A percentile compares a stretch with the other conserved stretches of the same genome.
phyloP scores from a whole-genome alignment of 139 green algal species.

The Zygnema cylindricum region DNA sequence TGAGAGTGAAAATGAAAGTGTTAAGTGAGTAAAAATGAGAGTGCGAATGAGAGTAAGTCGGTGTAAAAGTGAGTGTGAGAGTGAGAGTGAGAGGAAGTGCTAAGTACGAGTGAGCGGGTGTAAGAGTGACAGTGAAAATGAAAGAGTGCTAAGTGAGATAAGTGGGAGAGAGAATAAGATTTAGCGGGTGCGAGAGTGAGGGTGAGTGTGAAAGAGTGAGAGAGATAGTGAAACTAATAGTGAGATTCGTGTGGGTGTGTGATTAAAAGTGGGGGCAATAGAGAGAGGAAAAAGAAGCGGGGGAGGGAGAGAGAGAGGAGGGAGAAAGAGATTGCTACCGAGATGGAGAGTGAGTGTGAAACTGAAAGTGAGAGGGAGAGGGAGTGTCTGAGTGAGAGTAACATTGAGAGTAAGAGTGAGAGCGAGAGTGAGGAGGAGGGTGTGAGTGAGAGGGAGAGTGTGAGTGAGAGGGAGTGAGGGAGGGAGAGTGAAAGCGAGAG shows the following conservation, averaged over 20 bases:
- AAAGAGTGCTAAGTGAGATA: too few relatives aligned
- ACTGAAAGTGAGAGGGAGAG: too few relatives aligned
- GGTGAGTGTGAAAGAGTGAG: not conserved
- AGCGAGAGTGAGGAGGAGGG: too few relatives aligned
- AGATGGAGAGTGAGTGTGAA: too few relatives aligned
- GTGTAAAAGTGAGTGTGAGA: not conserved
- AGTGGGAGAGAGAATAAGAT: not conserved
- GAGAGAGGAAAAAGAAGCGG: not conserved
- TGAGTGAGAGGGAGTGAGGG: not conserved
- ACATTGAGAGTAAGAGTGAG: too few relatives aligned
- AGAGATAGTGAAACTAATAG: not conserved
- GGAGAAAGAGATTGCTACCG: not conserved
- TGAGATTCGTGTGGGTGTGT: not conserved
- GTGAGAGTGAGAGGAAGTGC: not conserved
- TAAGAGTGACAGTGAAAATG: not conserved
- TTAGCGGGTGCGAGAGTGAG: not conserved
- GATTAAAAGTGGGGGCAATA: too few relatives aligned
- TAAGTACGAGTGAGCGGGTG: not conserved
- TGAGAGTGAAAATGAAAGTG: not conserved
- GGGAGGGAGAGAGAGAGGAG: not conserved
- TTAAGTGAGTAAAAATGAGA: not conserved
- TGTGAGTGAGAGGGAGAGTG: not conserved
- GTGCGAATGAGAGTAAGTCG: not conserved
- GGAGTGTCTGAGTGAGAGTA: too few relatives aligned
- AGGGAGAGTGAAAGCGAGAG: too few relatives aligned